Evolutionary conservation across 352 stramenopile genomes (phyloP), one percentile per base, ranked within the genome.

Genomic region (Phytophthora lateralis): DNA sequence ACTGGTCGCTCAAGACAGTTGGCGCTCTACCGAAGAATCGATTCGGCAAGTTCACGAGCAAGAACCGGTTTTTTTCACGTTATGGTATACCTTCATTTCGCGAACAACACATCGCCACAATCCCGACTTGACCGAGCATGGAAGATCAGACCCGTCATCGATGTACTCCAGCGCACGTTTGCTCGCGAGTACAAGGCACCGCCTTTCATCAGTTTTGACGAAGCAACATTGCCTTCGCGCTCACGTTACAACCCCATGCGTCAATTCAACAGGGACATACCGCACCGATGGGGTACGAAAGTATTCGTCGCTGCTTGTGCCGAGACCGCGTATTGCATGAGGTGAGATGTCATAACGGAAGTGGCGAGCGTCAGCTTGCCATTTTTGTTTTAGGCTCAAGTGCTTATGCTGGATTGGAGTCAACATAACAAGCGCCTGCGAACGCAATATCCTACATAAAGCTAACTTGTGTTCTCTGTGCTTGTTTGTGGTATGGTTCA

Each of bases 231-330:
- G 6, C 46, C 37, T 3, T 52, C 37, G 1, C 21, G 46, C 10
- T 51, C 32, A 4, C 35, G 17, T 5, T 37, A 55, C 46, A 64
- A 64, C 17, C 30, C 27, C 12, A 63, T 37, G 38, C 11, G 17
- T 44, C 12, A 54, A 48, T 47, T 24, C 21, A 24, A 24, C 21
- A 24, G 3, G 21, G 21, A 24, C 21, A 24, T 3, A 24, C 21
- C 21, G 20, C 56, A 64, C 32, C 57, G 53, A 10, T 57, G 55
- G 37, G 55, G 46, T n/a, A 55, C 45, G 20, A 63, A 63, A 39
- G 37, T 63, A 9, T 52, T 51, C 46, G 48, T 44, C 2, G 50
- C 55, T 0, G 46, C 37, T 17, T 63, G 55, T 29, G 46, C 55
- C 2, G 20, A 55, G 21, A 56, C 45, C 15, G 37, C 47, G 4